Evolutionary conservation across 139 green algal genomes (phyloP).

Genomic region (Volvox africanus): DNA sequence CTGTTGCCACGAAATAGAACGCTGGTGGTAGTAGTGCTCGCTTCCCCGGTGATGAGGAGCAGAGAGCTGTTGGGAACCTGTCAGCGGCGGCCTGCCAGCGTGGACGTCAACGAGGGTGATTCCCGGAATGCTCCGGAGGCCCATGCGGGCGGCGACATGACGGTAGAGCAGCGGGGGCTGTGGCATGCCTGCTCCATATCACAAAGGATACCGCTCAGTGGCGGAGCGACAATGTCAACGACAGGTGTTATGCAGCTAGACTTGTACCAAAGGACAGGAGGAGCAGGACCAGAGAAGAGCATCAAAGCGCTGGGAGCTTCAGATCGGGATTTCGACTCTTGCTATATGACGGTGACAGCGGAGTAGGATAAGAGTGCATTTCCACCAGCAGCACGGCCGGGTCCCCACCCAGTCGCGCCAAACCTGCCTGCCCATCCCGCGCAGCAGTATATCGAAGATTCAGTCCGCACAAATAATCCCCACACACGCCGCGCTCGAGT

Average conservation of each 20-base stretch:
- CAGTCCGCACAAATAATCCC: too few species aligned
- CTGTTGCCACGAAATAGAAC: neutral
- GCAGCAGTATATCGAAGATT: too few species aligned
- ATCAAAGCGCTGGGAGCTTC: neutral
- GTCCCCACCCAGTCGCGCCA: too few species aligned
- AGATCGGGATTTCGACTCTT: too few species aligned
- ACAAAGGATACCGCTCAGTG: too few species aligned
- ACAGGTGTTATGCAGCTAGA: too few species aligned
- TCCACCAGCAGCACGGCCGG: too few species aligned
- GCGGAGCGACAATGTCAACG: too few species aligned
- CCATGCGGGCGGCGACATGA: neutral
- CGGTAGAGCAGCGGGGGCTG: constrained; percentile 22
- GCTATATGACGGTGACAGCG: too few species aligned
- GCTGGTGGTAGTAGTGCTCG: neutral
- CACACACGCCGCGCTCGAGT: neutral
- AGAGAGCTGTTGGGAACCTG: neutral
- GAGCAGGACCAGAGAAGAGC: neutral
- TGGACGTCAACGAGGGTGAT: constrained; percentile 20
- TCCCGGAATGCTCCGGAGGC: neutral
- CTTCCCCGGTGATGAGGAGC: neutral
- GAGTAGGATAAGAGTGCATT: too few species aligned
- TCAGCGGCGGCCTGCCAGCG: neutral
- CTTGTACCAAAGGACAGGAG: neutral
- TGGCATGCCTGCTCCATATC: constrained; percentile 6
- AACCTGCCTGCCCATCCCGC: too few species aligned